Evolutionary conservation across 176 grass and related monocot genomes (phyloP).

Genomic region (Alopecurus myosuroides): DNA sequence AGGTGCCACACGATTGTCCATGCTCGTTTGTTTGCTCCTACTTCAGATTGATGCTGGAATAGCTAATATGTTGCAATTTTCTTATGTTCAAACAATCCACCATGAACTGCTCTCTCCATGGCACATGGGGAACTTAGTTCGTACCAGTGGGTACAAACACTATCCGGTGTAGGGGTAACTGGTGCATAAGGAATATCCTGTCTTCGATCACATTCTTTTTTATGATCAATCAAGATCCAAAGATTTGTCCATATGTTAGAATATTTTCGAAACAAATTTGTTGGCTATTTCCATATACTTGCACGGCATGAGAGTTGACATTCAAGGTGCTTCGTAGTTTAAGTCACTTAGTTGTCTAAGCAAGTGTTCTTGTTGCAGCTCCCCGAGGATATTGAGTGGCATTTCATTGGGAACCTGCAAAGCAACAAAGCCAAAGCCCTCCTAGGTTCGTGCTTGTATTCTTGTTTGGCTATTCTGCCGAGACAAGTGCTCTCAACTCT

Average conservation of each 20-base stretch:
- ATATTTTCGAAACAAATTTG: too few relatives aligned
- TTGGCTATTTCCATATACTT: neutral
- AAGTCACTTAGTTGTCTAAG: slow-evolving; percentile 5
- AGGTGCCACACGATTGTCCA: neutral
- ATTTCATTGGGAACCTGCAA: slow-evolving; percentile 94
- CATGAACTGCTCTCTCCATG: neutral
- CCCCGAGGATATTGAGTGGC: slow-evolving; percentile 91
- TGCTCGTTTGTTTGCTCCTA: neutral
- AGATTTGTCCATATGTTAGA: neutral
- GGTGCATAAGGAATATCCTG: neutral
- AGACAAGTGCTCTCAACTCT: neutral
- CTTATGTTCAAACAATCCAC: neutral
- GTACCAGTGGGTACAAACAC: neutral
- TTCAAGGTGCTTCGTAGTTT: neutral
- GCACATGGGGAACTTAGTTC: neutral
- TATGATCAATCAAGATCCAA: neutral
- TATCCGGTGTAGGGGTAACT: neutral
- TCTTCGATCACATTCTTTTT: neutral
- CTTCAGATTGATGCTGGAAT: neutral
- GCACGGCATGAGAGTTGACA: neutral
- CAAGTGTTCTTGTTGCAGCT: slow-evolving; percentile 52
- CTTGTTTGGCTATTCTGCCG: slow-evolving; percentile 3
- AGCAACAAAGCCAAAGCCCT: slow-evolving; percentile 88
- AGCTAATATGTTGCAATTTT: neutral
- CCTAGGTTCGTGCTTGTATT: slow-evolving; percentile 47